phyloP scores from a whole-genome alignment of 129 eudicot genomes.

The Helichrysum umbraculigerum region DNA sequence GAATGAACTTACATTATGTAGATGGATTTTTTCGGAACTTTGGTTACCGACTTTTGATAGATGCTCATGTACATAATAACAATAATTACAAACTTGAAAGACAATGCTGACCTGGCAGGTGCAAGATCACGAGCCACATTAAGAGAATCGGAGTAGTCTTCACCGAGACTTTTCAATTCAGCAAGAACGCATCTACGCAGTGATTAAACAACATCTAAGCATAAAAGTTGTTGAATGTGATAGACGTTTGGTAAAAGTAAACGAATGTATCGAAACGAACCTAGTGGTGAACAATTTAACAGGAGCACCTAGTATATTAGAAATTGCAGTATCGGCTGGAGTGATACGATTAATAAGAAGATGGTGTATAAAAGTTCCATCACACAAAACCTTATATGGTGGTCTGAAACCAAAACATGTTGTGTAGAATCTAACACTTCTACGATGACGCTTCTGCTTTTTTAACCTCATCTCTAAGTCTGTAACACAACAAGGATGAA shows the following conservation, averaged over 20 bases:
- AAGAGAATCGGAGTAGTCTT: conserved; percentile 46
- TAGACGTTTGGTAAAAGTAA: neutral
- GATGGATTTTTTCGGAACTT: neutral
- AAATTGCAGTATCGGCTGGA: conserved; percentile 69
- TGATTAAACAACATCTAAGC: neutral
- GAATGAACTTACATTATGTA: neutral
- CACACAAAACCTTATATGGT: conserved; percentile 88
- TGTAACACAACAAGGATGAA: neutral
- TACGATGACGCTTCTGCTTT: conserved; percentile 92
- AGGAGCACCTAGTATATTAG: conserved; percentile 58
- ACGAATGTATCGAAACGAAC: conserved; percentile 24
- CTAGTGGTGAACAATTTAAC: conserved; percentile 86
- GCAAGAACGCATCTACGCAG: conserved; percentile 76
- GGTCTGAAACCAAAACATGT: conserved; percentile 86
- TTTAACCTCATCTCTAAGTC: conserved; percentile 64
- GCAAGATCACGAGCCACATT: conserved; percentile 59
- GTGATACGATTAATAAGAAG: conserved; percentile 55
- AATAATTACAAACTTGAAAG: neutral
- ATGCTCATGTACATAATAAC: no score
- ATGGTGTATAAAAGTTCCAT: conserved; percentile 90
- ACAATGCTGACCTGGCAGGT: conserved; percentile 67
- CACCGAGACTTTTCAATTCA: conserved; percentile 74
- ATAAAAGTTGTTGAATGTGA: neutral
- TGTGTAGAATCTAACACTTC: conserved; percentile 66
- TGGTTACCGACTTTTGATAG: neutral